A percentile compares a stretch with the other conserved stretches of the same genome.
Conservation (phyloP, 2,329 filamentous ascomycete genomes). For the Emydomyces testavorans region DNA sequence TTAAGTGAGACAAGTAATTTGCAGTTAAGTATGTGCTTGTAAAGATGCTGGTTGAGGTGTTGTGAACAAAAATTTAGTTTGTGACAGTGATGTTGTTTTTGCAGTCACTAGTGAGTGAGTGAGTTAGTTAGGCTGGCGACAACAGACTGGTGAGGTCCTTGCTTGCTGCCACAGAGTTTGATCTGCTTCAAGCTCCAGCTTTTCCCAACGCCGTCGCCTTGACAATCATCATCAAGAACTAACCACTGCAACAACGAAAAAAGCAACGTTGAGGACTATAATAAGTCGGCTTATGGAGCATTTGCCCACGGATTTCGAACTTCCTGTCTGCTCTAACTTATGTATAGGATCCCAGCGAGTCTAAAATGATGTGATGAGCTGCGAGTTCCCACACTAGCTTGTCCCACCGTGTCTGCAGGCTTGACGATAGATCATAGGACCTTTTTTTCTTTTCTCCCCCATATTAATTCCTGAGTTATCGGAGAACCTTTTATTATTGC, state of each 20-base stretch:
- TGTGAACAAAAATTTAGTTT: too few species aligned
- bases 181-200: background rate
- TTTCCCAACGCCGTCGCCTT: background rate
- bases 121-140: background rate
- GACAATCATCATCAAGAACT: too few species aligned
- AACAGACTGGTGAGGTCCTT: background rate
- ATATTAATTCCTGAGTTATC: background rate
- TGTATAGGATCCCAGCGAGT: background rate
- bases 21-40: too few species aligned
- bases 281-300: too few species aligned
- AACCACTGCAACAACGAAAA: too few species aligned
- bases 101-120: too few species aligned
- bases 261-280: background rate
- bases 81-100: too few species aligned
- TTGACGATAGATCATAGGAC: background rate
- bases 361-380: constrained; percentile 12
- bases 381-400: constrained; percentile 13
- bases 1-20: too few species aligned
- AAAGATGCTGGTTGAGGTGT: too few species aligned
- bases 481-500: background rate
- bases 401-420: constrained; percentile 10
- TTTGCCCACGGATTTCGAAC: too few species aligned
- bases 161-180: background rate
- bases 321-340: too few species aligned
- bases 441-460: constrained; percentile 2